Evolutionary conservation across 768 basidiomycete species (phyloP), one percentile per base, ranked within the genome.

Genomic region (Porpolomopsis calyptriformis): DNA sequence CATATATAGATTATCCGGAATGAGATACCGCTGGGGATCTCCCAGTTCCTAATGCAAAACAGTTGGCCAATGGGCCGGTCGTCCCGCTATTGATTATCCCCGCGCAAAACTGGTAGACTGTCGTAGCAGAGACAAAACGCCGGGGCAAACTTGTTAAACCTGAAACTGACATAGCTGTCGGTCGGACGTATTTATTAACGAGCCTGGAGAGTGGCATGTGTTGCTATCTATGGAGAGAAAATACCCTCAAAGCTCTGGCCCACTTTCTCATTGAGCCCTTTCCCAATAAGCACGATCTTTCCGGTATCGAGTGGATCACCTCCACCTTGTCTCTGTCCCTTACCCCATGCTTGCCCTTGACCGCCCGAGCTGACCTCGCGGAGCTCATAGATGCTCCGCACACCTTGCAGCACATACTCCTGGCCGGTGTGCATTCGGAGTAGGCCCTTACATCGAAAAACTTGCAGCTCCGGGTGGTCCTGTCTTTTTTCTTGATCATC

Each of bases 401-500:
- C 96, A 2, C 93, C 96, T 58, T 99, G 96, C 37, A 99, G 64
- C 44, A 98, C 77, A 53, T 80, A 74, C 46, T 75, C 70, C 43
- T 73, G 67, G 2, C 84, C 84, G 0, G 64, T 61, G 2, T 69
- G 60, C 8, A 69, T 65, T 14, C 61, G 61, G 52, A 94, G 80
- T 16, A 91, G 69, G 6, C 93, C 94, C 60, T 99, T 98, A 56
- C 89, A 88, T 12, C 96, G 78, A 16, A 99, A 65, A 4, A 96
- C 72, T 45, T 80, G 75, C 33, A 89, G 54, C 37, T 55, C 31
- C 8, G 46, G 11, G 4, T 40, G 29, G 7, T 31, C 7, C 14
- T 31, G 7, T 14, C 7, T 7, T 14, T 31, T 14, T 7, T 31
- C 29, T 31, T 31, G 7, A 7, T 7, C 29, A 7, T 31, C 29